A percentile compares a stretch with the other conserved stretches of the same genome.
Conservation (phyloP, 2,329 filamentous ascomycete genomes). For the Verticillium isaacii region DNA sequence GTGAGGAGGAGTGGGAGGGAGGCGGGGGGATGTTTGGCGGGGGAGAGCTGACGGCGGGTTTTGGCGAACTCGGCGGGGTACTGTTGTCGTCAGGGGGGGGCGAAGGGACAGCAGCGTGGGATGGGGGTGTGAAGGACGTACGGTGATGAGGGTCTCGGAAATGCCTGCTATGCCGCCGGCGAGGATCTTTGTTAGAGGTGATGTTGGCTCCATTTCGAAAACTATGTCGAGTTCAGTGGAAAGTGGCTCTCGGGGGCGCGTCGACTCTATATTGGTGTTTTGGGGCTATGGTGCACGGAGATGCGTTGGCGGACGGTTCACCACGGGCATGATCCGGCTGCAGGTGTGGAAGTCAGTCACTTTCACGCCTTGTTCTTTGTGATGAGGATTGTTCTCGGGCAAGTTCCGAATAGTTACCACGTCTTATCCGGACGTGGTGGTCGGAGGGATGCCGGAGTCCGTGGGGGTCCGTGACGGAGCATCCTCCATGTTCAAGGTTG, state of each 20-base stretch:
- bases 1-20: constrained; percentile 1
- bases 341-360: too few relatives aligned
- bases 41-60: constrained; percentile 2
- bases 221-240: background rate
- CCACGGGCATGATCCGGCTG: too few relatives aligned
- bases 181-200: constrained; percentile 5
- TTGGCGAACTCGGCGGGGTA: constrained; percentile 6
- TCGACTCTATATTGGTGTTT: background rate
- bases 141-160: constrained; percentile 6
- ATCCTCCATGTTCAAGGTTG: too few relatives aligned
- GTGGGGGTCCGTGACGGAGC: too few relatives aligned
- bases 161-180: constrained; percentile 7
- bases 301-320: too few relatives aligned
- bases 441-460: background rate
- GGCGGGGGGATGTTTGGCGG: background rate
- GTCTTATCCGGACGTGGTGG: background rate
- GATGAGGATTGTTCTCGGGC: too few relatives aligned
- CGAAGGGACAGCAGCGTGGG: background rate
- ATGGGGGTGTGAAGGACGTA: background rate
- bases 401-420: background rate
- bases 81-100: background rate
- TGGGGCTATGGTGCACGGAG: background rate
- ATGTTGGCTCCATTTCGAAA: constrained; percentile 2
- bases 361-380: too few relatives aligned
- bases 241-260: background rate